Evolutionary conservation across 805 yeast species (phyloP).

Genomic region (Ogataea allantospora): DNA sequence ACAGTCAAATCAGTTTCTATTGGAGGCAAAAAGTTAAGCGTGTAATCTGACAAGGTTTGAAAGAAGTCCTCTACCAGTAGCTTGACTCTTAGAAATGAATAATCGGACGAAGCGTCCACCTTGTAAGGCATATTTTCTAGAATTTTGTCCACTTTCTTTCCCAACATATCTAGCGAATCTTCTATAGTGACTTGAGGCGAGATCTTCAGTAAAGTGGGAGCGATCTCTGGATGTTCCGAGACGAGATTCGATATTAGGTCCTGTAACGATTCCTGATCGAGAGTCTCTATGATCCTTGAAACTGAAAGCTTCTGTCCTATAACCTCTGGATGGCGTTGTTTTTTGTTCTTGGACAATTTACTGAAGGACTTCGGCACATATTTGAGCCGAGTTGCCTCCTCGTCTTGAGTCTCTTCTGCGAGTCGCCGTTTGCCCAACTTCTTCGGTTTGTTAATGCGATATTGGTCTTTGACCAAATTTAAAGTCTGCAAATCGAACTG

Average conservation of each 20-base stretch:
- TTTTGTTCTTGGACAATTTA: conserved; percentile 26
- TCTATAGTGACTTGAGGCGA: conserved; percentile 60
- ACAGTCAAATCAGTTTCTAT: conserved; percentile 51
- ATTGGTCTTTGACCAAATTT: conserved; percentile 15
- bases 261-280: conserved; percentile 57
- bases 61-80: conserved; percentile 67
- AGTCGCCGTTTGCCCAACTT: conserved; percentile 20
- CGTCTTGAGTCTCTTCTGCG: conserved; percentile 13
- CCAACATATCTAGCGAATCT: conserved; percentile 50
- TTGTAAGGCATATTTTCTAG: conserved; percentile 64
- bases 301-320: conserved; percentile 62
- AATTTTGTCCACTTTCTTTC: conserved; percentile 44
- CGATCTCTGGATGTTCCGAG: conserved; percentile 59
- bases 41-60: conserved; percentile 69
- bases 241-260: conserved; percentile 52
- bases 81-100: conserved; percentile 72
- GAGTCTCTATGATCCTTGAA: conserved; percentile 62
- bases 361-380: conserved; percentile 3
- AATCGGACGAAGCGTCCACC: conserved; percentile 70
- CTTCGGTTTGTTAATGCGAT: conserved; percentile 20
- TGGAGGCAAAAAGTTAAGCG: conserved; percentile 71
- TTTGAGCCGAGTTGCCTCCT: conserved; percentile 10
- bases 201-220: conserved; percentile 45
- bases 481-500: conserved; percentile 2
- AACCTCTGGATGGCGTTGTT: conserved; percentile 39